These are phyloP conservation scores for Mesotaenium endlicherianum DNA, from an alignment of 139 green algal genomes.

Conservation along the genomic window DNA sequence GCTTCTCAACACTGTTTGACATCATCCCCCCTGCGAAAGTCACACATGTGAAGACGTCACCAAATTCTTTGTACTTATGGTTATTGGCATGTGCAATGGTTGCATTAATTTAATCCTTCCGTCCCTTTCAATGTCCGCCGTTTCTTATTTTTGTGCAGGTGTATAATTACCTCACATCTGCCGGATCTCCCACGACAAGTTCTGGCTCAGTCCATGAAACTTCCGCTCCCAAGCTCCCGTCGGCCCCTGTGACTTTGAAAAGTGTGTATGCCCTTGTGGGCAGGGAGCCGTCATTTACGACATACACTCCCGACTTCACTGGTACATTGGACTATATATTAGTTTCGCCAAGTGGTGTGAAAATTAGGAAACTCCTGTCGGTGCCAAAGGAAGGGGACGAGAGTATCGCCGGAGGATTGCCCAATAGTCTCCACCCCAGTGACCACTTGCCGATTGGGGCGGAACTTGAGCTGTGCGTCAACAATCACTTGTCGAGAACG, in stretches of 20 bases:
- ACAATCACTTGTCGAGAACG: too few species aligned
- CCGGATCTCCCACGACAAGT: neutral
- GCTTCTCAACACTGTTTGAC: too few species aligned
- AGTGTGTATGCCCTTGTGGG: slow-evolving; percentile 12
- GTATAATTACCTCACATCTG: slow-evolving; percentile 25
- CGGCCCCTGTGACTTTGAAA: slow-evolving; percentile 4
- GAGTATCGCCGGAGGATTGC: slow-evolving; percentile 1
- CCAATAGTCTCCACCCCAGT: slow-evolving; percentile 25
- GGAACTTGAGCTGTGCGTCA: neutral
- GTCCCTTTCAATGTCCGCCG: neutral
- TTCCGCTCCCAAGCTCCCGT: neutral
- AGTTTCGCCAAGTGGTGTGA: neutral
- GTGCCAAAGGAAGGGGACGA: neutral
- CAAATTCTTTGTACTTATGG: too few species aligned
- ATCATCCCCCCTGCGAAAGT: too few species aligned
- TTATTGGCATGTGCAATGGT: neutral
- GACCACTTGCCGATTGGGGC: slow-evolving; percentile 32
- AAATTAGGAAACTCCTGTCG: neutral
- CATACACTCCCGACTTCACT: slow-evolving; percentile 24
- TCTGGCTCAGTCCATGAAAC: neutral
- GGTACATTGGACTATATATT: slow-evolving; percentile 41
- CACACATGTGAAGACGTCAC: too few species aligned
- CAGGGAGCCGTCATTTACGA: slow-evolving; percentile 14
- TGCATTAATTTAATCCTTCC: neutral
- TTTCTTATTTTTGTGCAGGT: neutral